Evolutionary conservation across 768 basidiomycete species (phyloP).

Genomic region (Psilocybe tampanensis): DNA sequence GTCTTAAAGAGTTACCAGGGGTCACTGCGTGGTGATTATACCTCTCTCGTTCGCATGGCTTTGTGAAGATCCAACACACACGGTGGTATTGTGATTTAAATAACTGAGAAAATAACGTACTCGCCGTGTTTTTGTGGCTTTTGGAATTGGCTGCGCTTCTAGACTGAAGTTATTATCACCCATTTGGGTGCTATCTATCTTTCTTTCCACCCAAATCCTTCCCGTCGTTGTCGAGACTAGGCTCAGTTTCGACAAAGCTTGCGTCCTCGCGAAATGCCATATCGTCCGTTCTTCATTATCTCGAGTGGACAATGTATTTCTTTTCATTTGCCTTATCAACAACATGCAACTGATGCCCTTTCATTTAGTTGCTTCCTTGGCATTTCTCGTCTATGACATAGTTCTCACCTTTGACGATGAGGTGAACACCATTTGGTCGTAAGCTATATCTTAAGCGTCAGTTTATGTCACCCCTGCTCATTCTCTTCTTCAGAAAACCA

Average conservation of each 20-base stretch:
- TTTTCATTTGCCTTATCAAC: background rate
- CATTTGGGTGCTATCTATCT: background rate
- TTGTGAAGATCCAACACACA: constrained; percentile 1
- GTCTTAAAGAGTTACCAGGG: background rate
- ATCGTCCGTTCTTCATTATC: constrained; percentile 12
- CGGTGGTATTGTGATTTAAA: constrained; percentile 8
- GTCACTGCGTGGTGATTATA: background rate
- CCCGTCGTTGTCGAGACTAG: background rate
- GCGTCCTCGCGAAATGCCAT: constrained; percentile 2
- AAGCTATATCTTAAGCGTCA: constrained; percentile 11
- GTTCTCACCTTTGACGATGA: constrained; percentile 36
- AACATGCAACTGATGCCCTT: background rate
- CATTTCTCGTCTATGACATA: constrained; percentile 36
- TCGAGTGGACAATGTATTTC: constrained; percentile 23
- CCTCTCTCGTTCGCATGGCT: constrained; percentile 9
- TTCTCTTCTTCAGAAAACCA: constrained; percentile 19
- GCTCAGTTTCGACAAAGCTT: background rate
- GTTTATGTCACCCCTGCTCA: too few species aligned
- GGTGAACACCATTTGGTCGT: constrained; percentile 37
- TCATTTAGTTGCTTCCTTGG: constrained; percentile 29
- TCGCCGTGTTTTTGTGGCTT: background rate
- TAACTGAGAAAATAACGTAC: constrained; percentile 15
- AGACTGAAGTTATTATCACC: background rate
- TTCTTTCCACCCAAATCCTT: background rate
- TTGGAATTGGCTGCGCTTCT: constrained; percentile 6